Percentiles rank a stretch among this genome's conserved stretches.
Conservation (phyloP, 75 land plant species). For the Larix kaempferi region DNA sequence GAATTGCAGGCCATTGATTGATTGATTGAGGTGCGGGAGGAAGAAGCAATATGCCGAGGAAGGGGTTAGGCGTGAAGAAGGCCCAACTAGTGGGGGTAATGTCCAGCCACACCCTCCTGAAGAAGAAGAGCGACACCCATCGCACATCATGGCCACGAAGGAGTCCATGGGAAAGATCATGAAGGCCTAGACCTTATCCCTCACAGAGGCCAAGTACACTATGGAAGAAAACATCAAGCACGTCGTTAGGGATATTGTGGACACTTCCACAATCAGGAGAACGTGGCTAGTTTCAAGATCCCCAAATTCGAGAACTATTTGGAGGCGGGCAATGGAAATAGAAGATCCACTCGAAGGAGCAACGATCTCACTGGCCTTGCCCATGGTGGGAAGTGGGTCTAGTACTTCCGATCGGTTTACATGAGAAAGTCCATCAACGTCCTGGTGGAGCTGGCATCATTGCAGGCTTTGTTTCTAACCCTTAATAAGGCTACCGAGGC, state of each 20-base stretch:
- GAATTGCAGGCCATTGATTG: neutral
- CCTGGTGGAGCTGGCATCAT: slow-evolving; percentile 90
- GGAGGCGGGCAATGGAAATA: slow-evolving; percentile 37
- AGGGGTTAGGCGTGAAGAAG: slow-evolving; percentile 74
- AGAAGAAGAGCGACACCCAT: slow-evolving; percentile 96
- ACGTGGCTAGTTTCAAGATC: slow-evolving; percentile 85
- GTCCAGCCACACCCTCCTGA: slow-evolving; percentile 82
- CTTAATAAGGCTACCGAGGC: slow-evolving; percentile 94
- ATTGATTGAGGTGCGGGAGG: neutral
- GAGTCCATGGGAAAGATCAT: slow-evolving; percentile 92
- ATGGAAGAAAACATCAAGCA: slow-evolving; percentile 86
- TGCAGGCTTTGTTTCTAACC: slow-evolving; percentile 88
- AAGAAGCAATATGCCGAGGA: slow-evolving; percentile 62
- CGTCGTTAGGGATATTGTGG: slow-evolving; percentile 70
- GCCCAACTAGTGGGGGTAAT: slow-evolving; percentile 82
- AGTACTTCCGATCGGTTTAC: slow-evolving; percentile 69
- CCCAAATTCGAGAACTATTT: slow-evolving; percentile 78
- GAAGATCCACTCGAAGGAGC: slow-evolving; percentile 11
- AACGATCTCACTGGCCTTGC: slow-evolving; percentile 82
- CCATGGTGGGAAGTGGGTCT: slow-evolving; percentile 88
- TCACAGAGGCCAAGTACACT: slow-evolving; percentile 83
- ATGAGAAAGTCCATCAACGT: slow-evolving; percentile 80
- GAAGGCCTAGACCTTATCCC: slow-evolving; percentile 70
- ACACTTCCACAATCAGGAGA: slow-evolving; percentile 74
- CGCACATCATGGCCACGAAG: slow-evolving; percentile 80